These are phyloP conservation scores for Manihot esculenta DNA, from an alignment of 441 rosid genomes.

Conservation along the genomic window DNA sequence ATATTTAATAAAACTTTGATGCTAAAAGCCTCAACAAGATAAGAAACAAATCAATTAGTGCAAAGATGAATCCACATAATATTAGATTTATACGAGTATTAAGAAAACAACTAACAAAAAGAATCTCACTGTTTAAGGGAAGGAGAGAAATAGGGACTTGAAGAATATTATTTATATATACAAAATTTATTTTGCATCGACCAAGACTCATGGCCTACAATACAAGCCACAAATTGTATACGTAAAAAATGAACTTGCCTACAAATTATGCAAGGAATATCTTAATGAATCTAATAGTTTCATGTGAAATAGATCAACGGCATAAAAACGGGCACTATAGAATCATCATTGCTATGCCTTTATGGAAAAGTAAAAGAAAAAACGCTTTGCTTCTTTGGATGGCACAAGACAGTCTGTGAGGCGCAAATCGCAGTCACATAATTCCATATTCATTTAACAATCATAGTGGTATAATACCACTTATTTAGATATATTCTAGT, in stretches of 20 bases:
- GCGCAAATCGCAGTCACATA: neutral
- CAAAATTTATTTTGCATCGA: neutral
- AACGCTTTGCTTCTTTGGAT: neutral
- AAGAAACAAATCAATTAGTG: neutral
- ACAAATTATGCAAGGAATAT: neutral
- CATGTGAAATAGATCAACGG: neutral
- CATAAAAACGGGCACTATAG: neutral
- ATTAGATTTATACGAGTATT: neutral
- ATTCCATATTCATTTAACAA: neutral
- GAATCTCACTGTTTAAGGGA: neutral
- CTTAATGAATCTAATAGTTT: neutral
- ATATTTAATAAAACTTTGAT: neutral
- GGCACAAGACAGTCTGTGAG: conserved; percentile 1
- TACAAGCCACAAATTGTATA: neutral
- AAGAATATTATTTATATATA: neutral
- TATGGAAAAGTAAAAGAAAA: neutral
- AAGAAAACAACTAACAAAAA: neutral
- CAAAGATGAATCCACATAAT: neutral
- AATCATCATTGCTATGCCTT: neutral
- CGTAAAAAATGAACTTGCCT: neutral
- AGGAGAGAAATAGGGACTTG: neutral
- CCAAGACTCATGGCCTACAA: neutral
- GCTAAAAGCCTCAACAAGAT: conserved; percentile 1
- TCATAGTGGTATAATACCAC: neutral
- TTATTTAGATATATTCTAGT: neutral